A percentile compares a stretch with the other conserved stretches of the same genome.
Evolutionary conservation across 2,329 filamentous ascomycete species (phyloP).

Genomic region (Beauveria sp.): DNA sequence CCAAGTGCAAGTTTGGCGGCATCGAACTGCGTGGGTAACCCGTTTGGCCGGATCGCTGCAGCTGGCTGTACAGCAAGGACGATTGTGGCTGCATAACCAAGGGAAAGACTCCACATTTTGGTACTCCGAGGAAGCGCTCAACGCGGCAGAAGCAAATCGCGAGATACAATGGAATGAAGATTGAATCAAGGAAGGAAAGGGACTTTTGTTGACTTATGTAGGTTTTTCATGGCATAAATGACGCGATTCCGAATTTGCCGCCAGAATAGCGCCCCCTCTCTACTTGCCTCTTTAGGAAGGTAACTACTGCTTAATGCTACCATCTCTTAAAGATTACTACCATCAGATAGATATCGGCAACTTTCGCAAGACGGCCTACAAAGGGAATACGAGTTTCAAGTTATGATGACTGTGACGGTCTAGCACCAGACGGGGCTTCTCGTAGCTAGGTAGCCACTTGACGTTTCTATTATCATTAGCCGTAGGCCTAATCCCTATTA

Average conservation of each 20-base stretch:
- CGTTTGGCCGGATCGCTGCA: background rate
- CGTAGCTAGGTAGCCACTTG: no score
- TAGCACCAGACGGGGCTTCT: no score
- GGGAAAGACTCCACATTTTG: background rate
- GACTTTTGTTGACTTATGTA: background rate
- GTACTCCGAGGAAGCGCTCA: no score
- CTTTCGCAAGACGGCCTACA: background rate
- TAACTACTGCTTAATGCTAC: background rate
- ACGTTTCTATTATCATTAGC: no score
- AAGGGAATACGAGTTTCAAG: background rate
- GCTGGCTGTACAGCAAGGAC: background rate
- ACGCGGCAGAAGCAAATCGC: no score
- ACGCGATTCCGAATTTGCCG: background rate
- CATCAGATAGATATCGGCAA: background rate
- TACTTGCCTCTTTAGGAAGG: background rate
- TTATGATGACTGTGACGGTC: no score
- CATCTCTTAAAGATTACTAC: background rate
- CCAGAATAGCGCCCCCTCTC: background rate
- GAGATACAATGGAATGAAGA: background rate
- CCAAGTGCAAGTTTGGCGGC: background rate
- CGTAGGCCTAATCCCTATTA: no score
- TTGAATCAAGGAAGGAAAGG: background rate
- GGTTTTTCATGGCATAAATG: background rate
- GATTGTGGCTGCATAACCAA: background rate
- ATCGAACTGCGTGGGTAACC: background rate